These are phyloP conservation scores for Pseudogymnoascus sp. DNA, from an alignment of 2,329 filamentous ascomycete genomes.

Conservation along the genomic window DNA sequence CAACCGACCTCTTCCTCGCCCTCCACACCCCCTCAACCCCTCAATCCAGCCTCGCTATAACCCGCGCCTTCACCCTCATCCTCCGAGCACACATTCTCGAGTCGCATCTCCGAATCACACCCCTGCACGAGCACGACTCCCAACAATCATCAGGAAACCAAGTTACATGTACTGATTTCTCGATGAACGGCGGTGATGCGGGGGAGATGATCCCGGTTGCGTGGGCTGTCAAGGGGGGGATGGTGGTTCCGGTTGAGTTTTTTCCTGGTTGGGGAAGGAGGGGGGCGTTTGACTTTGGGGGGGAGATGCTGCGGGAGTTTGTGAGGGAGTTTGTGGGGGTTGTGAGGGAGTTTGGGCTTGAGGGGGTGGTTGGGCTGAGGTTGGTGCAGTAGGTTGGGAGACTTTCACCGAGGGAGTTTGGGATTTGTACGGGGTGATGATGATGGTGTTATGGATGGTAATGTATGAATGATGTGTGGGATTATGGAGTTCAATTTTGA, in stretches of 20 bases:
- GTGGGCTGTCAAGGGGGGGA: neutral
- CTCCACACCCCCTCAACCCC: neutral
- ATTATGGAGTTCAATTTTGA: neutral
- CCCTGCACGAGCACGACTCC: neutral
- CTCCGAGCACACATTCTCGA: neutral
- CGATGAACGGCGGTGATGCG: neutral
- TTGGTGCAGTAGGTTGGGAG: neutral
- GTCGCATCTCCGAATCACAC: neutral
- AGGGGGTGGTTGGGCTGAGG: conserved; percentile 1
- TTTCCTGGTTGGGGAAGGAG: neutral
- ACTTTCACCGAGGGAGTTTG: neutral
- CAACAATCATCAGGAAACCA: neutral
- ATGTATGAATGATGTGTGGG: neutral
- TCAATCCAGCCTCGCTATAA: neutral
- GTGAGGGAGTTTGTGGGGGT: neutral
- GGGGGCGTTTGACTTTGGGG: neutral
- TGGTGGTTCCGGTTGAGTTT: neutral
- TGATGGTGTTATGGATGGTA: neutral
- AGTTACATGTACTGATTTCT: neutral
- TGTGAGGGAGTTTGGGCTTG: conserved; percentile 1
- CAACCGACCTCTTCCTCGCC: neutral
- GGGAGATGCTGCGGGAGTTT: neutral
- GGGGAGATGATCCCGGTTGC: neutral
- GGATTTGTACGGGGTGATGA: neutral
- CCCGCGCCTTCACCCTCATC: neutral